Conservation (phyloP, 441 rosid species). For the Populus hybrid region DNA sequence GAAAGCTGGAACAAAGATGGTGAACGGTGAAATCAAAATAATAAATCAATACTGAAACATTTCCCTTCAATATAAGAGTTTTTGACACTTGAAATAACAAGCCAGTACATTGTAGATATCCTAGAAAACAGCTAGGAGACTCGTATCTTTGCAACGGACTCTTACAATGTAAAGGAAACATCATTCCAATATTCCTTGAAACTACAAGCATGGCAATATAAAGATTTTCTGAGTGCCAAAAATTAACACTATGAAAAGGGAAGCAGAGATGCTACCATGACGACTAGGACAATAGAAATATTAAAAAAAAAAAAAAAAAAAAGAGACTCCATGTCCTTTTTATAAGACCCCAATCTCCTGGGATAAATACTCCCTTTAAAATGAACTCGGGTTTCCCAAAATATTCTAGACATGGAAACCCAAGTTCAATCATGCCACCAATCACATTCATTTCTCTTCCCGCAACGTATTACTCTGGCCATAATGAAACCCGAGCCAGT, state of each 20-base stretch:
- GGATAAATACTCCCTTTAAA: slow-evolving; percentile 5
- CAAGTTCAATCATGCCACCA: slow-evolving; percentile 10
- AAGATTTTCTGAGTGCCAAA: slow-evolving; percentile 25
- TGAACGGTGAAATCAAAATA: background rate
- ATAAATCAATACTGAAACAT: background rate
- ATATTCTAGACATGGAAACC: slow-evolving; percentile 17
- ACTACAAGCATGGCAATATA: slow-evolving; percentile 8
- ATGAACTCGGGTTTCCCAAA: slow-evolving; percentile 17
- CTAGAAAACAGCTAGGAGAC: background rate
- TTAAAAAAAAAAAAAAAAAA: no score
- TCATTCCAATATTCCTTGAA: slow-evolving; percentile 8
- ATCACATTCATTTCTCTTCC: slow-evolving; percentile 2
- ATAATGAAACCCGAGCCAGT: slow-evolving; percentile 12
- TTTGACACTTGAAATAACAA: background rate
- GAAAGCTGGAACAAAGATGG: no score
- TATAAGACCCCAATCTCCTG: slow-evolving; percentile 17
- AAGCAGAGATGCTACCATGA: slow-evolving; percentile 14
- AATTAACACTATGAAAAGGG: slow-evolving; percentile 12
- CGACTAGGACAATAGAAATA: background rate
- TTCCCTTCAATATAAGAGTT: slow-evolving; percentile 8
- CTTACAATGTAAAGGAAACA: background rate
- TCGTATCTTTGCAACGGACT: background rate
- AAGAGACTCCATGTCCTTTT: slow-evolving; percentile 8
- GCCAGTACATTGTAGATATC: slow-evolving; percentile 3
- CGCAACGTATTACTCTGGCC: slow-evolving; percentile 12